These are phyloP conservation scores for Gonapodya sp. DNA, from an alignment of 192 early-diverging fungal species.

Conservation along the genomic window DNA sequence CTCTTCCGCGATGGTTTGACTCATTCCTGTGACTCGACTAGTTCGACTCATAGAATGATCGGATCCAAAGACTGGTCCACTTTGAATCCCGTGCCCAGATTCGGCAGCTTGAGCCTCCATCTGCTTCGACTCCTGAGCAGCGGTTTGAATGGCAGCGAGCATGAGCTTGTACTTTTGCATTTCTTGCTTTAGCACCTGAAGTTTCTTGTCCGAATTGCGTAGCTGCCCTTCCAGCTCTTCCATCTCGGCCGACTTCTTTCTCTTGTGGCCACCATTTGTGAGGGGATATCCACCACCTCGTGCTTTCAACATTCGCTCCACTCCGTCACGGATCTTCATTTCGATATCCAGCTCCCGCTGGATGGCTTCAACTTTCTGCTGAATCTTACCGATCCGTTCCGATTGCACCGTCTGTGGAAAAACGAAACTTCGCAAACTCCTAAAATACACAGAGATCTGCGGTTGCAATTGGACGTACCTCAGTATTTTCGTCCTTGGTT, in stretches of 20 bases:
- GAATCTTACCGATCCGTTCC: slow-evolving; percentile 26
- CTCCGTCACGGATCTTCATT: slow-evolving; percentile 42
- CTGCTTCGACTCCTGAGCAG: neutral
- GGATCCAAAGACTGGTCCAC: neutral
- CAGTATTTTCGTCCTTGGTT: slow-evolving; percentile 22
- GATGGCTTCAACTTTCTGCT: slow-evolving; percentile 38
- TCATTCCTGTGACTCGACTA: neutral
- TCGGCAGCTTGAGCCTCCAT: neutral
- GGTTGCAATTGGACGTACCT: slow-evolving; percentile 15
- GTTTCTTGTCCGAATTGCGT: slow-evolving; percentile 10
- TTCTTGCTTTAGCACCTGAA: slow-evolving; percentile 13
- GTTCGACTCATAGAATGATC: neutral
- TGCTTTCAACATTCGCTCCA: slow-evolving; percentile 31
- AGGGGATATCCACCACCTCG: slow-evolving; percentile 15
- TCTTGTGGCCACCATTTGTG: neutral
- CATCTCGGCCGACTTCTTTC: slow-evolving; percentile 9
- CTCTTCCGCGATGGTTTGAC: neutral
- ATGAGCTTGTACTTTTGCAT: slow-evolving; percentile 15
- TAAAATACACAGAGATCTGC: too few species aligned
- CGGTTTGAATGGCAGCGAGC: neutral
- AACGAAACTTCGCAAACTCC: neutral
- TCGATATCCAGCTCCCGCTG: slow-evolving; percentile 46
- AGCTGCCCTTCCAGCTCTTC: slow-evolving; percentile 8
- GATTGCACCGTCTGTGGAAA: slow-evolving; percentile 14
- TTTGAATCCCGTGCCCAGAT: neutral